These are phyloP conservation scores for Aspergillus sparsus DNA, from an alignment of 495 filamentous ascomycete species.

Conservation along the genomic window DNA sequence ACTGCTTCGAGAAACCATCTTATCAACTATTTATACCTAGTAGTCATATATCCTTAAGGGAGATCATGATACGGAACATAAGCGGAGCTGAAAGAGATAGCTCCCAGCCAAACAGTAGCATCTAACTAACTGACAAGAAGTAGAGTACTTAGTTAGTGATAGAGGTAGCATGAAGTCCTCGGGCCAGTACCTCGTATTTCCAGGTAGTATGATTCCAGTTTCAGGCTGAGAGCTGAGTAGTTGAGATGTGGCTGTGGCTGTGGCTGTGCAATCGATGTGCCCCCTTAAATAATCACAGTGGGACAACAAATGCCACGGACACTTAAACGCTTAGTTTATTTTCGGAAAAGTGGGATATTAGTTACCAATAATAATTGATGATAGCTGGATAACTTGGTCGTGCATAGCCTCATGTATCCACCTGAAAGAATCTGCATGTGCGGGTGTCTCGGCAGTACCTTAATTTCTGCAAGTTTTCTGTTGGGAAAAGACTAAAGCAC, in stretches of 20 bases:
- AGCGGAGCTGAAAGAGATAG: background rate
- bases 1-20: slow-evolving; percentile 56
- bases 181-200: background rate
- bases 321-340: background rate
- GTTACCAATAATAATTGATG: slow-evolving; percentile 1
- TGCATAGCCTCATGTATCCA: slow-evolving; percentile 11
- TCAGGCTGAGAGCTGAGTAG: slow-evolving; percentile 1
- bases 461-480: slow-evolving; percentile 11
- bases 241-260: background rate
- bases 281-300: background rate
- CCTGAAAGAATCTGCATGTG: slow-evolving; percentile 6
- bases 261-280: background rate
- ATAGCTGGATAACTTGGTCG: background rate
- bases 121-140: background rate
- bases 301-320: background rate
- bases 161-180: background rate
- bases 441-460: slow-evolving; percentile 11
- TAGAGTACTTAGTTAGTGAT: slow-evolving; percentile 7
- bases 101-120: slow-evolving; percentile 5
- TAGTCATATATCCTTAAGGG: background rate
- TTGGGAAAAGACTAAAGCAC: background rate
- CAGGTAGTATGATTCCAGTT: no score
- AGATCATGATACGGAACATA: background rate
- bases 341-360: background rate
- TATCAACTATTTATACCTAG: background rate